These are phyloP conservation scores for Aspergillus bridgeri DNA, from an alignment of 495 filamentous ascomycete species.

Conservation along the genomic window DNA sequence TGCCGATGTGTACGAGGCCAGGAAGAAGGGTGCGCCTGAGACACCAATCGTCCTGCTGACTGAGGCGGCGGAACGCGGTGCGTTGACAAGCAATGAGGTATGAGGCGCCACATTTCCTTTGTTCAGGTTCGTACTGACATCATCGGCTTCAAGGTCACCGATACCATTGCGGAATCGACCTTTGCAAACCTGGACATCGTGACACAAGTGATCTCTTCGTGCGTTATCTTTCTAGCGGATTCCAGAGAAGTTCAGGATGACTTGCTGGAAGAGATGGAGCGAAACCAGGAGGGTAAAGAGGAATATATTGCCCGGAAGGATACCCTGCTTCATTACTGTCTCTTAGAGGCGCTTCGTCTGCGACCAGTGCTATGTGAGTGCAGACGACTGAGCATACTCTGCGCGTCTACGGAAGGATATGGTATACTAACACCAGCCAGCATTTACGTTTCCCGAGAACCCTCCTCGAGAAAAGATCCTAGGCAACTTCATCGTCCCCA, in stretches of 20 bases:
- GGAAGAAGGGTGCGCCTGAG: neutral
- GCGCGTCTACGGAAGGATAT: neutral
- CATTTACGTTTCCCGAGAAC: neutral
- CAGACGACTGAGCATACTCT: neutral
- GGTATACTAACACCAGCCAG: neutral
- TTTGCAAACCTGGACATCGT: neutral
- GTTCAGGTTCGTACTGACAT: neutral
- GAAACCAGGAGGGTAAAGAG: neutral
- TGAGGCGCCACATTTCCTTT: neutral
- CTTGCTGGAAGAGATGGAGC: neutral
- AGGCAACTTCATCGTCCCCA: neutral
- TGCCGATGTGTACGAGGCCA: neutral
- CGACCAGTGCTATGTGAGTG: neutral
- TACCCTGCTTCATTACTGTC: neutral
- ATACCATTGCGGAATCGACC: neutral
- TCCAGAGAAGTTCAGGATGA: neutral
- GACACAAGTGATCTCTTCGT: neutral
- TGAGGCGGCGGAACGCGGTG: neutral
- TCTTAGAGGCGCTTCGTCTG: neutral
- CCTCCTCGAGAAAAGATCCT: neutral
- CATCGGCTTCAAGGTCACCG: neutral
- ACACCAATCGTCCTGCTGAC: neutral
- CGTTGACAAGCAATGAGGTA: neutral
- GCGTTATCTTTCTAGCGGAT: neutral
- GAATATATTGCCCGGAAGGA: neutral